These are phyloP conservation scores for Microsporum ferrugineum DNA, from an alignment of 2,329 filamentous ascomycete genomes.

Conservation along the genomic window DNA sequence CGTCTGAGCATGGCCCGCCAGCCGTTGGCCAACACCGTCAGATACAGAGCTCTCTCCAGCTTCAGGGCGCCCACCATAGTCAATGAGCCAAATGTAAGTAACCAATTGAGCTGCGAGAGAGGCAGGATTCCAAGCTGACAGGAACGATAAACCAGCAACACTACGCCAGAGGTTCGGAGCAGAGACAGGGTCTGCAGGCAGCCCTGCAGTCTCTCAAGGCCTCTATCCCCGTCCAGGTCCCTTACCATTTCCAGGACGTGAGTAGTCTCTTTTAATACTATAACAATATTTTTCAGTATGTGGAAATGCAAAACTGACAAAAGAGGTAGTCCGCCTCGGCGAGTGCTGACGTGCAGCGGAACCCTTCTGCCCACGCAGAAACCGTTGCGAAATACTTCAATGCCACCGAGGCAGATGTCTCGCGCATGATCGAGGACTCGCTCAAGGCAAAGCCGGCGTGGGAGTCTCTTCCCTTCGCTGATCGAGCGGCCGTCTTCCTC, in stretches of 20 bases:
- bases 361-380: conserved; percentile 68
- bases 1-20: background rate
- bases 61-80: conserved; percentile 9
- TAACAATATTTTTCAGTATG: too few relatives aligned
- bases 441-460: conserved; percentile 72
- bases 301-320: background rate
- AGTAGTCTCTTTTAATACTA: background rate
- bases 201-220: conserved; percentile 7
- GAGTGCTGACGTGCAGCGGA: conserved; percentile 45
- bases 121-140: background rate
- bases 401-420: conserved; percentile 56
- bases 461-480: conserved; percentile 77
- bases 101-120: background rate
- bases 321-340: background rate
- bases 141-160: conserved; percentile 5
- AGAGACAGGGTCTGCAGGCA: conserved; percentile 8
- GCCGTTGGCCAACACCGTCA: background rate
- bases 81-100: conserved; percentile 10
- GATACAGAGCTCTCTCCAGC: conserved; percentile 2
- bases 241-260: conserved; percentile 3
- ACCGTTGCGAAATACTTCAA: conserved; percentile 75
- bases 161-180: conserved; percentile 9
- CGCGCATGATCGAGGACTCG: conserved; percentile 68
- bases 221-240: conserved; percentile 8
- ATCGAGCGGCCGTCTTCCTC: conserved; percentile 84